phyloP scores from a whole-genome alignment of 352 stramenopile species.

The Aphanomyces astaci region DNA sequence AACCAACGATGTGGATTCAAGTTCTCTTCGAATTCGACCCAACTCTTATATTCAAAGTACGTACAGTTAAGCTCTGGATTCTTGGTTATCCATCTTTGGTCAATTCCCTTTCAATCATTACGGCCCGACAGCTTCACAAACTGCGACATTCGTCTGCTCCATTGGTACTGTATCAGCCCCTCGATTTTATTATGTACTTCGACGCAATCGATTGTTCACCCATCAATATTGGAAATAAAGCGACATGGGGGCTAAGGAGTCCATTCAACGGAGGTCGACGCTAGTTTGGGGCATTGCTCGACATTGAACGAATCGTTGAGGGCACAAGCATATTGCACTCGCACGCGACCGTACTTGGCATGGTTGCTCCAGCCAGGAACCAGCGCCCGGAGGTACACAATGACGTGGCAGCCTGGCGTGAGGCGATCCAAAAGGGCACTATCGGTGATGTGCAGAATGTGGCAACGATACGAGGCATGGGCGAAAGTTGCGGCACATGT shows the following conservation, averaged over 20 bases:
- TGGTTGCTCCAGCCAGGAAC: conserved; percentile 10
- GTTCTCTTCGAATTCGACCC: too few relatives aligned
- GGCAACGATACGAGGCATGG: neutral
- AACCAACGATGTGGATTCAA: too few relatives aligned
- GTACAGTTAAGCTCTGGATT: too few relatives aligned
- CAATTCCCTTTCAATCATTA: too few relatives aligned
- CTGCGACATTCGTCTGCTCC: too few relatives aligned
- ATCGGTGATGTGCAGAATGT: conserved; percentile 12
- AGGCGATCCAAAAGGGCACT: neutral
- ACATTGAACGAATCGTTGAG: neutral
- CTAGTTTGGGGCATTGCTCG: neutral
- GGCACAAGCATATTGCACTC: neutral
- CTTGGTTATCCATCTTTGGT: too few relatives aligned
- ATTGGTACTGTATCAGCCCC: too few relatives aligned
- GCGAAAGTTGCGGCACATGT: conserved; percentile 16
- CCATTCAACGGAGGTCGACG: neutral
- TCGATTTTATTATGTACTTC: too few relatives aligned
- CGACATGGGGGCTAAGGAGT: neutral
- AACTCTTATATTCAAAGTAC: too few relatives aligned
- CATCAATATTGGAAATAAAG: too few relatives aligned
- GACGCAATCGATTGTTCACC: too few relatives aligned
- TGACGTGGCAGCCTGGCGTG: neutral
- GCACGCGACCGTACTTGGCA: neutral
- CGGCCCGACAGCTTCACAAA: too few relatives aligned
- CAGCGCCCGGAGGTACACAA: conserved; percentile 1